Base-by-base conservation (phyloP, 2,329 filamentous ascomycete genomes). In the Ophiostoma australiae region DNA sequence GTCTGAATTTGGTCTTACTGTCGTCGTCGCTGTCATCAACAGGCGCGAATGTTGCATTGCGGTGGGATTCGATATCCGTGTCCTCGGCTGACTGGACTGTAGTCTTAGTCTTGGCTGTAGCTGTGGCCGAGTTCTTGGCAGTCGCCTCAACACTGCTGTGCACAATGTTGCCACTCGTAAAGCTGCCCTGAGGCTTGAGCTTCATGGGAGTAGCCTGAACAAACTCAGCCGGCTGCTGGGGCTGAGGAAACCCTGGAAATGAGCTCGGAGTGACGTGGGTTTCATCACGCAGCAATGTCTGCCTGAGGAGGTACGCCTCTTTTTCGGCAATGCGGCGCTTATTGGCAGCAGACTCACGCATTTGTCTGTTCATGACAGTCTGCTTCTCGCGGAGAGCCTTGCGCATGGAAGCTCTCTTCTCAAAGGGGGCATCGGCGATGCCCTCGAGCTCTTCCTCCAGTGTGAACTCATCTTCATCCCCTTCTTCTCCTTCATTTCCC, bases 371-470 rank as follows among this genome's bases (percentile, higher is more conserved):
- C 20, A 68, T 7, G 7, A 39, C 66, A 4, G 61, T 23, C 31
- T 73, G 67, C 33, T 70, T 72, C 20, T 70, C 67, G 0, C 67
- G 69, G 7, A 74, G 39, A 17, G 41, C 70, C 1, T 8, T 23
- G 1, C 74, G 72, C 71, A 74, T 70, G 20, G 70, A 69, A 1
- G 58, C 70, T 4, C 70, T 70, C 2, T 71, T 70, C 1, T 69
- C 35, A 1, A 27, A 55, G 1, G 74, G 74, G 1, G 73, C 73
- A 23, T 73, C 73, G 0, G 70, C 63, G 13, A 74, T 74, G 1
- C 74, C 74, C 17, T 72, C 74, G 0, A 74, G 68, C 20, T 74
- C 74, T 67, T 74, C 74, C 15, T 74, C 74, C 0, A 74, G 69
- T 0, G 74, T 70, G 13, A 74, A 73, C 35, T 74, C 71, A 2